Conservation (phyloP, 2,329 filamentous ascomycete species). For the Penicillium sp. region DNA sequence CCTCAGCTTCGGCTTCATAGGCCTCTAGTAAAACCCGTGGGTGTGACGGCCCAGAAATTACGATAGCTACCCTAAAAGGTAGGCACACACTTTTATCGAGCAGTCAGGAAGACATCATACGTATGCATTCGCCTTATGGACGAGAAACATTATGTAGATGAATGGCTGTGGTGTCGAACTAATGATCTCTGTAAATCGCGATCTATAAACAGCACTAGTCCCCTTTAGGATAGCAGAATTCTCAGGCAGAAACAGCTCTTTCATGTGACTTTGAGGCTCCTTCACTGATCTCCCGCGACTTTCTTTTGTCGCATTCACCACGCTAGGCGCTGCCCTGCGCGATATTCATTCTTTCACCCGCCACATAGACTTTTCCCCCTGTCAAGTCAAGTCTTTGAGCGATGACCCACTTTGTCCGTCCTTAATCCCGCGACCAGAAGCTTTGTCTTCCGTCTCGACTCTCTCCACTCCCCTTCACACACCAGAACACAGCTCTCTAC, state of each 20-base stretch:
- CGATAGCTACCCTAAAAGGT: too few species aligned
- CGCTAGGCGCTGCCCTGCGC: slow-evolving; percentile 8
- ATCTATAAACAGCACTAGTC: not conserved
- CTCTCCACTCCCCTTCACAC: not conserved
- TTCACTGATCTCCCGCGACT: not conserved
- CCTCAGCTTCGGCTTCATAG: too few species aligned
- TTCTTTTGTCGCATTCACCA: slow-evolving; percentile 5
- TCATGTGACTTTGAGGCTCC: slow-evolving; percentile 3
- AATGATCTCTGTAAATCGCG: not conserved
- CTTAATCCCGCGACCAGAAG: slow-evolving; percentile 12
- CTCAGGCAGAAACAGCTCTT: slow-evolving; percentile 13
- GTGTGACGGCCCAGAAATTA: too few species aligned
- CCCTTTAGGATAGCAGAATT: not conserved
- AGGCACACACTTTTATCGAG: too few species aligned
- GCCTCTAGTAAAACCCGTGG: too few species aligned
- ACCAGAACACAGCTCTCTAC: not conserved
- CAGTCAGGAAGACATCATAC: too few species aligned
- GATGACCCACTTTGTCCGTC: slow-evolving; percentile 9
- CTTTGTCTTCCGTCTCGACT: slow-evolving; percentile 12
- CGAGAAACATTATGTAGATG: too few species aligned
- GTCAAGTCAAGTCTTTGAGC: not conserved
- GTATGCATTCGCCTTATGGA: too few species aligned
- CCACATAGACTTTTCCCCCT: not conserved
- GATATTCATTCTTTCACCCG: slow-evolving; percentile 1
- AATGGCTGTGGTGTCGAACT: too few species aligned